Conservation (phyloP, 2,329 filamentous ascomycete species). For the Tolypocladium capitatum region DNA sequence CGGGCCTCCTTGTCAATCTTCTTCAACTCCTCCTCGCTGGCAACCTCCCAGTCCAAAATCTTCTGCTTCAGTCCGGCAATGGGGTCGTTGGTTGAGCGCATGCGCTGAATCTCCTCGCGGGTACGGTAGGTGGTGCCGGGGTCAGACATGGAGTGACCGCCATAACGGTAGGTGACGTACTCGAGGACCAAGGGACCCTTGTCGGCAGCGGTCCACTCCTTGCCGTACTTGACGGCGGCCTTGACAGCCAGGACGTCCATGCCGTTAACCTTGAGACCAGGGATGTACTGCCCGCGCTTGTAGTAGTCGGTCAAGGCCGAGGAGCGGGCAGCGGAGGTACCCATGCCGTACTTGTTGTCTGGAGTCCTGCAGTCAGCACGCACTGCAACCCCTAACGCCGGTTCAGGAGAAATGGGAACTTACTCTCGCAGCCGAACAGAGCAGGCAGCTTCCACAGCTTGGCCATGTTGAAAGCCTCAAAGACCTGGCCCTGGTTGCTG, state of each 20-base stretch:
- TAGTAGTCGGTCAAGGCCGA: constrained; percentile 98
- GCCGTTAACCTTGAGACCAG: constrained; percentile 97
- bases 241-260: constrained; percentile 99
- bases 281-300: constrained; percentile 99
- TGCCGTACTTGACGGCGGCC: constrained; percentile 87
- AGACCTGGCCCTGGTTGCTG: constrained; percentile 98
- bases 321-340: constrained; percentile 85
- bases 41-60: constrained; percentile 89
- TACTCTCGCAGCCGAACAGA: constrained; percentile 97
- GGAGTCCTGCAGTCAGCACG: constrained; percentile 3
- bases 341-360: constrained; percentile 99
- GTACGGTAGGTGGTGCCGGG: constrained; percentile 98
- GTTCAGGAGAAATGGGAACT: constrained; percentile 27
- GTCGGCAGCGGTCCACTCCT: constrained; percentile 68
- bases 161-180: constrained; percentile 98
- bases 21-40: constrained; percentile 92
- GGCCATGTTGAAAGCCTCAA: constrained; percentile 99
- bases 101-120: constrained; percentile 98
- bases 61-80: constrained; percentile 98
- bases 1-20: constrained; percentile 87
- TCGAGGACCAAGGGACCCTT: constrained; percentile 94
- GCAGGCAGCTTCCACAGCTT: constrained; percentile 96
- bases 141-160: constrained; percentile 99
- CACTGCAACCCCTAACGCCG: not conserved
- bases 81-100: constrained; percentile 97